These are phyloP conservation scores for Earliella scabrosa DNA, from an alignment of 1,284 basidiomycete species.

Conservation along the genomic window DNA sequence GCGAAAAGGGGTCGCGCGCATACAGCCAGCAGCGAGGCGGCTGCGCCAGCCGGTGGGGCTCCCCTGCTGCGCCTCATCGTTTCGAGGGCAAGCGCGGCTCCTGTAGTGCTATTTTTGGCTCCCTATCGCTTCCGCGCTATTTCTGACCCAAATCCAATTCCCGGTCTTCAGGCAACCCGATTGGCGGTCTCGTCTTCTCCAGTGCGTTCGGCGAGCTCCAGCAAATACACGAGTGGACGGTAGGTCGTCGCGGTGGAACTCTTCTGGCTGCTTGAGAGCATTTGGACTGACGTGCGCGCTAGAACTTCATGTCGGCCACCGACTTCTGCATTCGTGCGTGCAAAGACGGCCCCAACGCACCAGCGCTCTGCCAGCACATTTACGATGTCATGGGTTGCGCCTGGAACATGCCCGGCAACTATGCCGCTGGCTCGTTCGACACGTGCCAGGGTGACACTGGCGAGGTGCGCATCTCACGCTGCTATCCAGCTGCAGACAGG, in stretches of 20 bases:
- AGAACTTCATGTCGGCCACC: conserved; percentile 61
- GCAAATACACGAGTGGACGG: conserved; percentile 72
- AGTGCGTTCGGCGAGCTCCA: conserved; percentile 64
- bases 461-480: conserved; percentile 41
- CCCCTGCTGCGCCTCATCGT: background rate
- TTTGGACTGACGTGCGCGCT: background rate
- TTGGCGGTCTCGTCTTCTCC: conserved; percentile 75
- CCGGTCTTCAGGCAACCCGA: conserved; percentile 54
- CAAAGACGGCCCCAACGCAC: conserved; percentile 59
- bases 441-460: conserved; percentile 56
- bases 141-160: conserved; percentile 26
- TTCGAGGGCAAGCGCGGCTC: background rate
- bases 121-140: background rate
- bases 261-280: background rate
- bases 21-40: background rate
- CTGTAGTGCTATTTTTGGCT: background rate
- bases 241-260: conserved; percentile 28
- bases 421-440: conserved; percentile 61
- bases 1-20: background rate
- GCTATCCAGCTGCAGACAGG: no score
- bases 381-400: conserved; percentile 68
- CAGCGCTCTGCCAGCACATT: conserved; percentile 67
- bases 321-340: conserved; percentile 81
- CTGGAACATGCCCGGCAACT: conserved; percentile 75
- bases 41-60: background rate